phyloP scores from a whole-genome alignment of 2,329 filamentous ascomycete species.

The Fusarium sp. region DNA sequence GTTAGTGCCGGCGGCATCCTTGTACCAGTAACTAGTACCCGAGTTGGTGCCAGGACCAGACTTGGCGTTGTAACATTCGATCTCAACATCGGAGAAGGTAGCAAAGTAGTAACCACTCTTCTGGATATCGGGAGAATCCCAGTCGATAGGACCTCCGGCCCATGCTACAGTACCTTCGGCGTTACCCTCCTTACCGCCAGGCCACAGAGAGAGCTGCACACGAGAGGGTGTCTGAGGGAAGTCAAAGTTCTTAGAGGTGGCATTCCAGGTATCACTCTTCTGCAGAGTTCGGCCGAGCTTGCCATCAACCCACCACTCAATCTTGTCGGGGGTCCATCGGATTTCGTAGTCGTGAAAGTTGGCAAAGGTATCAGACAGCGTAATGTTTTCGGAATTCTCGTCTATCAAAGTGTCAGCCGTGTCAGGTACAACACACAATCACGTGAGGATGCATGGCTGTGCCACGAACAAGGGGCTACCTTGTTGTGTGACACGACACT shows the following conservation, averaged over 20 bases:
- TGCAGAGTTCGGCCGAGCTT: constrained; percentile 77
- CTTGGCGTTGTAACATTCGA: constrained; percentile 82
- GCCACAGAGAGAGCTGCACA: constrained; percentile 95
- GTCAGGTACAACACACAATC: not conserved
- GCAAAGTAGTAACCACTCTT: constrained; percentile 90
- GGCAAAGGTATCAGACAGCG: constrained; percentile 73
- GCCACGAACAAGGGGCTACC: constrained; percentile 4
- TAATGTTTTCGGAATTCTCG: constrained; percentile 77
- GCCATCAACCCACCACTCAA: constrained; percentile 90
- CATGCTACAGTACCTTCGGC: constrained; percentile 86
- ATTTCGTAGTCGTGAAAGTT: constrained; percentile 92
- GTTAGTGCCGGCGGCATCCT: constrained; percentile 71
- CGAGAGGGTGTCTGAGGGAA: constrained; percentile 93
- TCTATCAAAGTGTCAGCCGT: constrained; percentile 59
- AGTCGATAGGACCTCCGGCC: constrained; percentile 89
- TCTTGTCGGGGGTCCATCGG: constrained; percentile 86
- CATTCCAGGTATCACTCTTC: constrained; percentile 85
- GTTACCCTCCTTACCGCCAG: constrained; percentile 83
- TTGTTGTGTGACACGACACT: not conserved
- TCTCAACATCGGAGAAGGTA: constrained; percentile 77
- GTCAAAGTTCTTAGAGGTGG: constrained; percentile 80
- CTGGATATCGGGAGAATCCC: constrained; percentile 80
- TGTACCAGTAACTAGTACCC: constrained; percentile 80
- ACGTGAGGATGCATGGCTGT: constrained; percentile 8
- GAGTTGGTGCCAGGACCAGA: constrained; percentile 72